Evolutionary conservation across 1,284 basidiomycete species (phyloP).

Genomic region (Cutaneotrichosporon cyanovorans): DNA sequence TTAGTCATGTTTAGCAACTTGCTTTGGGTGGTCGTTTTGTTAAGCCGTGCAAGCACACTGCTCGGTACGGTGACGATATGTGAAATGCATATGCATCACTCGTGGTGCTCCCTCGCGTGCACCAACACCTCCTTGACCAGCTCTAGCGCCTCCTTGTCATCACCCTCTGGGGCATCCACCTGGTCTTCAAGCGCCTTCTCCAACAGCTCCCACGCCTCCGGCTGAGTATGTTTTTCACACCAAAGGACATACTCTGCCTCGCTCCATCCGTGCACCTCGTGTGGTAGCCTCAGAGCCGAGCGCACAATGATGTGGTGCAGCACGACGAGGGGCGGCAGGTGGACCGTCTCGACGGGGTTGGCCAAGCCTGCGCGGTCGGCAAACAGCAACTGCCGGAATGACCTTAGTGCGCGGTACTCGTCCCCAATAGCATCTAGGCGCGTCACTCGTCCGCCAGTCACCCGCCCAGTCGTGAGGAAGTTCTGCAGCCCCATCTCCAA

Average conservation of each 20-base stretch:
- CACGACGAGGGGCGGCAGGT: slow-evolving; percentile 72
- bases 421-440: slow-evolving; percentile 65
- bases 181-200: slow-evolving; percentile 40
- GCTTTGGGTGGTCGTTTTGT: too few species aligned
- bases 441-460: slow-evolving; percentile 54
- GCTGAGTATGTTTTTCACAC: slow-evolving; percentile 38
- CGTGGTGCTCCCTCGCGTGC: slow-evolving; percentile 15
- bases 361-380: slow-evolving; percentile 65
- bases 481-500: slow-evolving; percentile 81
- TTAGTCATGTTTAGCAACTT: too few species aligned
- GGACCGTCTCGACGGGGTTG: slow-evolving; percentile 56
- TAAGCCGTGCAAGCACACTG: too few species aligned
- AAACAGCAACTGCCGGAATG: slow-evolving; percentile 73
- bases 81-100: background rate
- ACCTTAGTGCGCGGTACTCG: slow-evolving; percentile 69
- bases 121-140: slow-evolving; percentile 9
- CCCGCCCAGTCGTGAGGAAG: slow-evolving; percentile 54
- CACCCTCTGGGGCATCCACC: slow-evolving; percentile 8
- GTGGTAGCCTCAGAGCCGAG: slow-evolving; percentile 73
- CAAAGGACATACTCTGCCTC: slow-evolving; percentile 67
- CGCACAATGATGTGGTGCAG: slow-evolving; percentile 88
- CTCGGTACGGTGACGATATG: too few species aligned
- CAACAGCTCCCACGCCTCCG: slow-evolving; percentile 33
- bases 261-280: slow-evolving; percentile 80
- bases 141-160: slow-evolving; percentile 8